Conservation (phyloP, 352 stramenopile species). For the Pythium coloratum region DNA sequence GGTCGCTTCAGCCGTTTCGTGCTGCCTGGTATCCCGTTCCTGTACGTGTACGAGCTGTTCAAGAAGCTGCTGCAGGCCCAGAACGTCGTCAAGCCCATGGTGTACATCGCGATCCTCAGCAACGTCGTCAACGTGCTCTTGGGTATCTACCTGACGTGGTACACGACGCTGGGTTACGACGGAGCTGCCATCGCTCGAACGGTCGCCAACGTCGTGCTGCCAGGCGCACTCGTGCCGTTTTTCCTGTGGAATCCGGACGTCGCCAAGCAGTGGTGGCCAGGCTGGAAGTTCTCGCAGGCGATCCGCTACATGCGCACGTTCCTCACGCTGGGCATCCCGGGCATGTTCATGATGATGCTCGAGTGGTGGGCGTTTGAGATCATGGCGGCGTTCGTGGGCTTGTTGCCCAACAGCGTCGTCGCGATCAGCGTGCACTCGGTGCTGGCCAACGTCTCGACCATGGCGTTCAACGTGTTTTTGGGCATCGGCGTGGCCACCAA, state of each 20-base stretch:
- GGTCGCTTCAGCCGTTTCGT: slow-evolving; percentile 68
- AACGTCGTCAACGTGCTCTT: slow-evolving; percentile 78
- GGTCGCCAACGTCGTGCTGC: slow-evolving; percentile 59
- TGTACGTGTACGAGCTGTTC: slow-evolving; percentile 85
- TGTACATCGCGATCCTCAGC: slow-evolving; percentile 70
- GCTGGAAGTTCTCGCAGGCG: slow-evolving; percentile 47
- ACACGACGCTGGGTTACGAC: slow-evolving; percentile 76
- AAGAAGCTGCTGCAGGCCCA: slow-evolving; percentile 86
- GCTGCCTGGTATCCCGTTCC: slow-evolving; percentile 72
- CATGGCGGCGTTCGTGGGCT: slow-evolving; percentile 64
- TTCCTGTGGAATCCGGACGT: slow-evolving; percentile 54
- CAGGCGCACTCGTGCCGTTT: slow-evolving; percentile 60
- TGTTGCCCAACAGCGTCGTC: slow-evolving; percentile 60
- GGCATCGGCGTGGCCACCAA: slow-evolving; percentile 81
- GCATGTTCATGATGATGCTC: slow-evolving; percentile 76
- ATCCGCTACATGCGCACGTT: slow-evolving; percentile 60
- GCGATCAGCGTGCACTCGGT: slow-evolving; percentile 80
- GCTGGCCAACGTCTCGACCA: slow-evolving; percentile 59
- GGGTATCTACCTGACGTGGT: slow-evolving; percentile 79
- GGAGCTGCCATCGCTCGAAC: slow-evolving; percentile 77
- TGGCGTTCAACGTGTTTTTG: slow-evolving; percentile 81
- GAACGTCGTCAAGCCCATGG: slow-evolving; percentile 86
- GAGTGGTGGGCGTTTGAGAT: slow-evolving; percentile 86
- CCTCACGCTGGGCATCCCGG: slow-evolving; percentile 63
- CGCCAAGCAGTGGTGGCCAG: slow-evolving; percentile 53